Evolutionary conservation across 2,329 filamentous ascomycete species (phyloP).

Genomic region (Coniella vitis): DNA sequence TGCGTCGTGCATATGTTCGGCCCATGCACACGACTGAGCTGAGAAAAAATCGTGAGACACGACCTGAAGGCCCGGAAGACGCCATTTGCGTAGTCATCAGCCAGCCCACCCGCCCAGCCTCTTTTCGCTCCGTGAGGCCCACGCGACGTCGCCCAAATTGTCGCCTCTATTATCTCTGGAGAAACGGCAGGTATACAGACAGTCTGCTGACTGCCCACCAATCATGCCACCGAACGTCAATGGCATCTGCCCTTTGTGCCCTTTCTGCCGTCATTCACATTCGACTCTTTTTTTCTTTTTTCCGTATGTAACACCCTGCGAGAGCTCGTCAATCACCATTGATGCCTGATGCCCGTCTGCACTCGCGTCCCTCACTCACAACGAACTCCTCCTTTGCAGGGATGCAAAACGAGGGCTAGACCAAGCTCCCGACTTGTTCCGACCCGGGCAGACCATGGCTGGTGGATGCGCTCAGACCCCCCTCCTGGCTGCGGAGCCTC

Average conservation of each 20-base stretch:
- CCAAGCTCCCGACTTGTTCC: neutral
- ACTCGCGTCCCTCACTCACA: too few species aligned
- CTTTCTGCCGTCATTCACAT: too few species aligned
- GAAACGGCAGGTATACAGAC: neutral
- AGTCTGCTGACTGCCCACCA: neutral
- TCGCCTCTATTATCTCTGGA: neutral
- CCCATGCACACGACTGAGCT: neutral
- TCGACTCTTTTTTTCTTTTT: too few species aligned
- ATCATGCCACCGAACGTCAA: too few species aligned
- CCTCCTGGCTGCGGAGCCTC: neutral
- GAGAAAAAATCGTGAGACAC: neutral
- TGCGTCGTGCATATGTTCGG: neutral
- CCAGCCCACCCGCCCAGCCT: too few species aligned
- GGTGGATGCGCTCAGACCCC: constrained; percentile 2
- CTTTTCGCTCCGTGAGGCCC: too few species aligned
- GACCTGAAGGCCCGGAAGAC: too few species aligned
- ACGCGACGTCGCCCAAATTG: neutral
- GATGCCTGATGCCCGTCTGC: too few species aligned
- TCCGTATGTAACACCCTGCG: too few species aligned
- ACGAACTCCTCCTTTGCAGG: constrained; percentile 1
- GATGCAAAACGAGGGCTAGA: neutral
- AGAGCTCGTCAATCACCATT: too few species aligned
- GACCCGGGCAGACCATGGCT: neutral
- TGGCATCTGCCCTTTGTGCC: too few species aligned
- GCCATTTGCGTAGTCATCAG: too few species aligned